Percentiles rank a stretch among this genome's conserved stretches.
phyloP scores from a whole-genome alignment of 345 rosid species.

The Melastoma malabathricum region DNA sequence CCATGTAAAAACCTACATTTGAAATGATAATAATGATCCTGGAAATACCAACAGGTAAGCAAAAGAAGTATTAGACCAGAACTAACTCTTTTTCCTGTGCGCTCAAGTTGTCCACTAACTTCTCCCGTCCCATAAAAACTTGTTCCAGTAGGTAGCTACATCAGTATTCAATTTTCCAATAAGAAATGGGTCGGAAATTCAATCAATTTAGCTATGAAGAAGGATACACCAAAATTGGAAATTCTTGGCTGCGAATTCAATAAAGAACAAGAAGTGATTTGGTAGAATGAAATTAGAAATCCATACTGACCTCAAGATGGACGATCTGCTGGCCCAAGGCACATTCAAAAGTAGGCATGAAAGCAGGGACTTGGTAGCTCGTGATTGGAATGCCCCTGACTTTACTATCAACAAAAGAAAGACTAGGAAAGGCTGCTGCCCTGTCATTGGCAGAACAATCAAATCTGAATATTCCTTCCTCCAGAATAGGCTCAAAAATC shows the following conservation, averaged over 20 bases:
- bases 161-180: neutral
- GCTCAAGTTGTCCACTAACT: slow-evolving; percentile 90
- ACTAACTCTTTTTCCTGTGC: slow-evolving; percentile 78
- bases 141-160: slow-evolving; percentile 69
- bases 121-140: slow-evolving; percentile 92
- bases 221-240: too few relatives aligned
- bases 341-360: slow-evolving; percentile 31
- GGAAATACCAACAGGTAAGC: neutral
- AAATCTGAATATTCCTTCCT: slow-evolving; percentile 62
- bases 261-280: too few relatives aligned
- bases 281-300: neutral
- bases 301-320: slow-evolving; percentile 39
- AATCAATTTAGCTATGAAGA: too few relatives aligned
- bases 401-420: slow-evolving; percentile 43
- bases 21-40: slow-evolving; percentile 2
- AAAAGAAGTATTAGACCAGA: neutral
- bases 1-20: slow-evolving; percentile 72
- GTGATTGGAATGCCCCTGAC: slow-evolving; percentile 39
- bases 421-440: slow-evolving; percentile 50
- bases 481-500: slow-evolving; percentile 65
- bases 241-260: too few relatives aligned
- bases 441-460: slow-evolving; percentile 47
- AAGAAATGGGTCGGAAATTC: too few relatives aligned
- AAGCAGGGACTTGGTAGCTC: slow-evolving; percentile 31
- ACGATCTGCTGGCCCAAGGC: slow-evolving; percentile 48